A percentile compares a stretch with the other conserved stretches of the same genome.
Evolutionary conservation across 177 flowering plant genomes (phyloP).

Genomic region (Vitis hybrid): DNA sequence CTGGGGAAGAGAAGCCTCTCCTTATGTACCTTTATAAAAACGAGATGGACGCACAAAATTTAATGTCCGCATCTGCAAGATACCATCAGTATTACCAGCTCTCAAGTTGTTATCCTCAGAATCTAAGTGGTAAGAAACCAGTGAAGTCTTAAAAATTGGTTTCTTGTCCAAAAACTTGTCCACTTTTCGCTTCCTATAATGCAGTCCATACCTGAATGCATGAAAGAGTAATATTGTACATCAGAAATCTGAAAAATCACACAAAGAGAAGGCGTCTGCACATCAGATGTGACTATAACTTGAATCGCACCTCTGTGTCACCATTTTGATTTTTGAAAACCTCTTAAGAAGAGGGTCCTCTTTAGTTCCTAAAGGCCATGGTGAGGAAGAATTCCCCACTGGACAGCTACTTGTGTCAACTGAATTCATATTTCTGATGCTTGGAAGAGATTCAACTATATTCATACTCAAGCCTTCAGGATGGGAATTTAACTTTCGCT

Average conservation of each 20-base stretch:
- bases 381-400: background rate
- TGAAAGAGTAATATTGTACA: background rate
- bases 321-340: conserved; percentile 17
- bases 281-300: background rate
- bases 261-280: background rate
- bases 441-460: conserved; percentile 8
- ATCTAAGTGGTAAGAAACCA: conserved; percentile 3
- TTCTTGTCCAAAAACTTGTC: conserved; percentile 9
- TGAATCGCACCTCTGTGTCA: conserved; percentile 15
- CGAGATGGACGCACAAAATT: conserved; percentile 9
- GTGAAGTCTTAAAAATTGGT: background rate
- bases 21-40: conserved; percentile 10
- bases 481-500: conserved; percentile 12
- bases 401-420: background rate
- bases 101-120: background rate
- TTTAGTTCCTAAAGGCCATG: background rate
- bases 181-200: conserved; percentile 11
- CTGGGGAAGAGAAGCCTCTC: background rate
- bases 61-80: conserved; percentile 7
- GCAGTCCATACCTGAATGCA: conserved; percentile 24
- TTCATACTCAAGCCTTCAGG: conserved; percentile 7
- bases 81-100: conserved; percentile 3
- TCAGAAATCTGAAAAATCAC: background rate
- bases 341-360: conserved; percentile 13
- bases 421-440: background rate